Conservation (phyloP, 768 basidiomycete species). For the Terana coerulea region DNA sequence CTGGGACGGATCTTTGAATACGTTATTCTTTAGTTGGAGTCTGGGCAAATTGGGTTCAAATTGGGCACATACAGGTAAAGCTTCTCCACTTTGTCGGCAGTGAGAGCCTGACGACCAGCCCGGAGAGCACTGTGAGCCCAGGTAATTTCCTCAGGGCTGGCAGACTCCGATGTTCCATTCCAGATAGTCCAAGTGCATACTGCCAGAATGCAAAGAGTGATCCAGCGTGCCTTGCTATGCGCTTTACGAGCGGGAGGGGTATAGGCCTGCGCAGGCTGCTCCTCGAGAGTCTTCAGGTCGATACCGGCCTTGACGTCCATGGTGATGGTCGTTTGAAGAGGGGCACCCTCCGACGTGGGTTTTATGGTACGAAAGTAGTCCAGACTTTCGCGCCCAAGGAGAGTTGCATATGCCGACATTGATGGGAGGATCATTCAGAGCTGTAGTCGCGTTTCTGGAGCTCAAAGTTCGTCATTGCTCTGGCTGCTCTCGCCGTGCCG, state of each 20-base stretch:
- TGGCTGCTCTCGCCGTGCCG: too few species aligned
- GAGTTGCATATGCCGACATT: too few species aligned
- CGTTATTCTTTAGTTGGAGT: neutral
- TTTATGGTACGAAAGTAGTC: too few species aligned
- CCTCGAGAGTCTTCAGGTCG: slow-evolving; percentile 2
- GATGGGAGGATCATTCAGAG: too few species aligned
- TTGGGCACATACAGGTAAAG: slow-evolving; percentile 31
- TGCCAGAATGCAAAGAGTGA: too few species aligned
- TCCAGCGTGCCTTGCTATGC: neutral
- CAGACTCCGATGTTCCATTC: too few species aligned
- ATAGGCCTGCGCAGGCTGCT: neutral
- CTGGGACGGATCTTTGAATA: slow-evolving; percentile 48
- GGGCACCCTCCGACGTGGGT: too few species aligned
- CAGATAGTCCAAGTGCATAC: too few species aligned
- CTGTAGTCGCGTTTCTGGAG: too few species aligned
- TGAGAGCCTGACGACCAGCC: neutral
- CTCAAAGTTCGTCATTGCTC: too few species aligned
- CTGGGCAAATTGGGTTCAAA: neutral
- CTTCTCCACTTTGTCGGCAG: slow-evolving; percentile 24
- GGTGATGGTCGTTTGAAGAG: neutral
- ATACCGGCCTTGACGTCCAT: neutral
- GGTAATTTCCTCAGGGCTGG: too few species aligned
- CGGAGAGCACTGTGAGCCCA: neutral
- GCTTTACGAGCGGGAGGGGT: neutral
- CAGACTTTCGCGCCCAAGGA: too few species aligned